Evolutionary conservation across 108 stramenopile genomes (phyloP), one percentile per base, ranked within the genome.

Genomic region (Stephanodiscus triporus): DNA sequence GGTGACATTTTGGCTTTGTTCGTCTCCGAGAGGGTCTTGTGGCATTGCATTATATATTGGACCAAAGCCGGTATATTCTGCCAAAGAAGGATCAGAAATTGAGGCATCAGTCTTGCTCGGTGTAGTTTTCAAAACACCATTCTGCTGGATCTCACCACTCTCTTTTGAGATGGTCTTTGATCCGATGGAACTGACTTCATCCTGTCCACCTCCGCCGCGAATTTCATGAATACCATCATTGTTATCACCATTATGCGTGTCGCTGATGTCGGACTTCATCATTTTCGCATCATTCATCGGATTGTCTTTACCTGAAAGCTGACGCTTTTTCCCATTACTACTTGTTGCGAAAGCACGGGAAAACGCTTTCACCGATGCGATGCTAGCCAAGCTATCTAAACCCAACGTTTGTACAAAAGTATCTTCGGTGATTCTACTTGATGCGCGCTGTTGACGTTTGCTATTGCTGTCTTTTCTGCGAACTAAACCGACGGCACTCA

Each of bases 401-500:
- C 69, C 76, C 48, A 68, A 47, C 8, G 50, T 24, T 64, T 68
- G 10, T 70, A 67, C 60, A 70, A 66, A 27, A 30, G 16, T 14
- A 24, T 38, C 13, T 13, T 63, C 57, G 22, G 63, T 27, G 23
- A 29, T 48, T 24, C 37, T 27, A 36, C 42, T 20, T 36, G 40
- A 19, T 54, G n/a, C 38, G 4, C 10, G 38, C 61, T 40, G 17
- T 58, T 42, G 38, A 40, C 24, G 13, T 45, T 43, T 26, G 9
- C 38, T 67, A 26, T 69, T 61, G 27, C 53, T 48, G 48, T 38
- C 66, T n/a, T 73, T 67, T 26, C 63, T 68, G 47, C 63, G 61
- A 47, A 86, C 78, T 40, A 91, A 68, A 9, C 91, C 91, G 27
- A 92, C 66, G 17, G 88, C 83, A 51, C 77, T 71, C 70, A 92